Base-by-base conservation (phyloP, 176 grass and related monocot genomes). In the Themeda triandra region DNA sequence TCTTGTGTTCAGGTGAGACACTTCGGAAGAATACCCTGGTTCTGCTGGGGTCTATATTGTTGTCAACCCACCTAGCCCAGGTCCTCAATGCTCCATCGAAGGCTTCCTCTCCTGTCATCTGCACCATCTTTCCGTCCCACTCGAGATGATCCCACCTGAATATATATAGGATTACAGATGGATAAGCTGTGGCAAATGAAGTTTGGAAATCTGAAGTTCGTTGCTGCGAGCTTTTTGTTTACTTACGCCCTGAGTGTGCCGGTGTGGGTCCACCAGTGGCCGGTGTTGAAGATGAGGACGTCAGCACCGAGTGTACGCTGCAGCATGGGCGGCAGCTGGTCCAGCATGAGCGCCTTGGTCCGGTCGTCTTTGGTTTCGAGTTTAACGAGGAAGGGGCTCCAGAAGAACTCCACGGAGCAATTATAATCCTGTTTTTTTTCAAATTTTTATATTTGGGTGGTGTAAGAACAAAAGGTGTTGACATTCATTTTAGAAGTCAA, bases 221-320 rank as follows among this genome's bases (percentile, higher is more conserved):
- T 9, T 4, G 37, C 3, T 24, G 44, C 4, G 23, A 17, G 6
- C 0, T 17, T n/a, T n/a, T n/a, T 4, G 40, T 29, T 3, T 8
- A 76, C 92, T 71, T 72, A 88, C 85, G 87, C 85, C 23, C 70
- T 85, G 27, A 95, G 73, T 42, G 88, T 95, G 79, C 93, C 87
- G 1, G 60, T 89, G 73, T 92, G 87, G 10, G 90, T 92, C 93
- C 90, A 95, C 85, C 92, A 92, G 65, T 94, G 92, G 11, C 92
- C 90, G 46, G 87, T 92, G 85, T 92, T 94, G 87, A 88, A 92
- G 67, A 94, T 33, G 17, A 92, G 36, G 65, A 88, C 85, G 10
- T 94, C 90, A 1, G 85, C 92, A 1, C 64, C 74, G 10, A 35
- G 7, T 45, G 83, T 67, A 25, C 37, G 65, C 6, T 70, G 70